These are phyloP conservation scores for Gossypium schwendimanii DNA, from an alignment of 441 rosid genomes.

Conservation along the genomic window DNA sequence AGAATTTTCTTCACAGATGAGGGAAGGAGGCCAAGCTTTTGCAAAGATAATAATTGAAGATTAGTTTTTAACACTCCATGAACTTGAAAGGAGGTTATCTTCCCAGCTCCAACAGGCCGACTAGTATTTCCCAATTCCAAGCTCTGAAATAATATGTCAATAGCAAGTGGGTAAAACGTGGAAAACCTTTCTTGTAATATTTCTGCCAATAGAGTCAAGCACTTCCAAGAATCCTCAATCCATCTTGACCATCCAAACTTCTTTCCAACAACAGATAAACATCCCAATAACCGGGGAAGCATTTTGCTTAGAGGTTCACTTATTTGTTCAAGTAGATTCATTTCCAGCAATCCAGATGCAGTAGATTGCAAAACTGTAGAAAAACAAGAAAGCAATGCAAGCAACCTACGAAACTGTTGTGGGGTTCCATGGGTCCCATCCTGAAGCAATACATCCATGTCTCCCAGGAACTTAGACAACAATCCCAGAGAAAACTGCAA, in stretches of 20 bases:
- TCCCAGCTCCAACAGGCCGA: constrained; percentile 43
- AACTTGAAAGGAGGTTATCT: constrained; percentile 67
- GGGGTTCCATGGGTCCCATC: constrained; percentile 74
- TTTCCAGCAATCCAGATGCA: constrained; percentile 92
- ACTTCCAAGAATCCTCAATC: constrained; percentile 84
- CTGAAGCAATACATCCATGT: constrained; percentile 86
- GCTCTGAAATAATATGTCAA: constrained; percentile 77
- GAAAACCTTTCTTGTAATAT: constrained; percentile 80
- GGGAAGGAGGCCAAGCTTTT: constrained; percentile 74
- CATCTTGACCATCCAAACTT: constrained; percentile 96
- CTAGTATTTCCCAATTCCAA: constrained; percentile 36
- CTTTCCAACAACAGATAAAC: constrained; percentile 69
- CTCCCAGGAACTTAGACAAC: constrained; percentile 76
- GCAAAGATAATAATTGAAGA: constrained; percentile 86
- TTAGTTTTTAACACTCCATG: constrained; percentile 91
- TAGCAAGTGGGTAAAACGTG: constrained; percentile 56
- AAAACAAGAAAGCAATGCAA: constrained; percentile 93
- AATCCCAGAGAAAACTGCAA: constrained; percentile 82
- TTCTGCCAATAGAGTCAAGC: constrained; percentile 95
- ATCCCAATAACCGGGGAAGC: constrained; percentile 79
- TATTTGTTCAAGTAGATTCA: constrained; percentile 77
- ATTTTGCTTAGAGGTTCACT: constrained; percentile 64
- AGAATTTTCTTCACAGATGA: constrained; percentile 67
- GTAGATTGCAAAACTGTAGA: constrained; percentile 81
- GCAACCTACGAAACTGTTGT: constrained; percentile 74